These are phyloP conservation scores for Spatholobus suberectus DNA, from an alignment of 306 rosid species.

Conservation along the genomic window DNA sequence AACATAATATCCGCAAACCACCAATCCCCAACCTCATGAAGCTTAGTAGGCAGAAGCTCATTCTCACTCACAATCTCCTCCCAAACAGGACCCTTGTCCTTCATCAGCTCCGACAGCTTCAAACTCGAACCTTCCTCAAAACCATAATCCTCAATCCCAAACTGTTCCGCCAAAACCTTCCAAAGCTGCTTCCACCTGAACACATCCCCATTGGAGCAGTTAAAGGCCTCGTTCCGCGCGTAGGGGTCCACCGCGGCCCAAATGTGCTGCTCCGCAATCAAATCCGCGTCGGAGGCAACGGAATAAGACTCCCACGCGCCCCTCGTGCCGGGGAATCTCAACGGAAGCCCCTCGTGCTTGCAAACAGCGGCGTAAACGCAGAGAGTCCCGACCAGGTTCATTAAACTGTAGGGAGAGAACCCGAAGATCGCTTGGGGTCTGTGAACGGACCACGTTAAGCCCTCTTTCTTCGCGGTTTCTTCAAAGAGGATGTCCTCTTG, in stretches of 20 bases:
- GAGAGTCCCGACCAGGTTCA: slow-evolving; percentile 61
- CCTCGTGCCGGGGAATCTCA: slow-evolving; percentile 66
- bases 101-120: slow-evolving; percentile 56
- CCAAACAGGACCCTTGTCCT: slow-evolving; percentile 64
- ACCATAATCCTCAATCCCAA: slow-evolving; percentile 69
- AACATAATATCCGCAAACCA: slow-evolving; percentile 53
- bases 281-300: slow-evolving; percentile 67
- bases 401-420: slow-evolving; percentile 73
- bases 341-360: slow-evolving; percentile 63
- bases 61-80: slow-evolving; percentile 71
- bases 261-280: slow-evolving; percentile 81
- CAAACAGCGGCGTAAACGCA: slow-evolving; percentile 75
- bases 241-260: slow-evolving; percentile 84
- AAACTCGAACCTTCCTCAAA: slow-evolving; percentile 52
- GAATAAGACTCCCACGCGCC: slow-evolving; percentile 59
- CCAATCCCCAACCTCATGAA: slow-evolving; percentile 66
- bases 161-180: slow-evolving; percentile 75
- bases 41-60: slow-evolving; percentile 46
- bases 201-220: slow-evolving; percentile 67
- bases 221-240: slow-evolving; percentile 68
- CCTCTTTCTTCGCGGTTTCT: slow-evolving; percentile 58
- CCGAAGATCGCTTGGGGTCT: slow-evolving; percentile 63
- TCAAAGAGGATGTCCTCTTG: slow-evolving; percentile 62
- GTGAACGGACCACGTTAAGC: slow-evolving; percentile 68
- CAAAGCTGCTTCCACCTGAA: slow-evolving; percentile 75